These are phyloP conservation scores for Rubus idaeus DNA, from an alignment of 306 rosid genomes.

Conservation along the genomic window DNA sequence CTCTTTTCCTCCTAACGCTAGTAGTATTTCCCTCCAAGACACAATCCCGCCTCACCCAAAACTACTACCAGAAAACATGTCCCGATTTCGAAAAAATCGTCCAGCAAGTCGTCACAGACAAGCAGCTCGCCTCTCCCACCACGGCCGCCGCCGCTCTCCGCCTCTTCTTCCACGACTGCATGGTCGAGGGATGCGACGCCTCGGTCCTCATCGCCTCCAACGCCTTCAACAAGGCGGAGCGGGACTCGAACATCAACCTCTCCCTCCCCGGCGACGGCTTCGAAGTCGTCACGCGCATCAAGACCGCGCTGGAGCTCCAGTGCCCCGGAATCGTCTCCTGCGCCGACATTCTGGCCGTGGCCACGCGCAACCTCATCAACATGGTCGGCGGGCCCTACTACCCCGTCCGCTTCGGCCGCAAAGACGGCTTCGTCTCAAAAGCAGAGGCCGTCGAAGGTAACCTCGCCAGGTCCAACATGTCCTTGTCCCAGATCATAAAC, in stretches of 20 bases:
- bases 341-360: conserved; percentile 39
- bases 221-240: conserved; percentile 51
- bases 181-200: conserved; percentile 51
- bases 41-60: conserved; percentile 27
- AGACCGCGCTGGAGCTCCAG: conserved; percentile 37
- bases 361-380: conserved; percentile 33
- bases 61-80: conserved; percentile 52
- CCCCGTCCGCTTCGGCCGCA: conserved; percentile 33
- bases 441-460: neutral
- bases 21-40: neutral
- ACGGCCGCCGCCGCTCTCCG: conserved; percentile 52
- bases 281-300: conserved; percentile 36
- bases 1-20: neutral
- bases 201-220: conserved; percentile 47
- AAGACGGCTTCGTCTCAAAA: conserved; percentile 35
- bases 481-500: conserved; percentile 27
- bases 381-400: conserved; percentile 42
- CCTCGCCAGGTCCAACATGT: conserved; percentile 37
- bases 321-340: conserved; percentile 50
- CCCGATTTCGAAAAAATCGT: conserved; percentile 39
- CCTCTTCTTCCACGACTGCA: conserved; percentile 57
- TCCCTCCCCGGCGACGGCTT: conserved; percentile 61
- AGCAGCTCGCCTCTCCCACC: conserved; percentile 39
- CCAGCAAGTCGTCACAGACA: conserved; percentile 9
- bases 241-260: conserved; percentile 56